These are phyloP conservation scores for Silene conica DNA, from an alignment of 148 eudicot species.

Conservation along the genomic window DNA sequence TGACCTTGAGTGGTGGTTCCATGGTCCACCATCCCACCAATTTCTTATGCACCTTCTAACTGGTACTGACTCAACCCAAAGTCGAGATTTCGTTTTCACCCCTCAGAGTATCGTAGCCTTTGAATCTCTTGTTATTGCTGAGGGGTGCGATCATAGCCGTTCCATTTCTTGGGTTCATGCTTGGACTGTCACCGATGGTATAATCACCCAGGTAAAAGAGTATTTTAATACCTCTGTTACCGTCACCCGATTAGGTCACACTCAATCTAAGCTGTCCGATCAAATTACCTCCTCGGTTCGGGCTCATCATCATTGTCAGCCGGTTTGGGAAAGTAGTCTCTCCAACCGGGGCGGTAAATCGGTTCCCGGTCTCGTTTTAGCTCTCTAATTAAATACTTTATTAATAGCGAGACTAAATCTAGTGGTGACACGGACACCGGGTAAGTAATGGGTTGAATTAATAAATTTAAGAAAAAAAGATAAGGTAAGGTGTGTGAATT, in stretches of 20 bases:
- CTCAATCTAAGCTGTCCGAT: slow-evolving; percentile 17
- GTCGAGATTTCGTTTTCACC: slow-evolving; percentile 26
- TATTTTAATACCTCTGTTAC: slow-evolving; percentile 75
- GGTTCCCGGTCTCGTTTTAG: slow-evolving; percentile 71
- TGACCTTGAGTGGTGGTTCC: slow-evolving; percentile 81
- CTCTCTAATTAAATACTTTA: slow-evolving; percentile 23
- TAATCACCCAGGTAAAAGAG: slow-evolving; percentile 65
- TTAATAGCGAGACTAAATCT: neutral
- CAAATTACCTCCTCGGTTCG: neutral
- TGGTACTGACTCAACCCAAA: slow-evolving; percentile 20
- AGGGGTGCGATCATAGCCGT: slow-evolving; percentile 50
- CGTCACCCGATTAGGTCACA: slow-evolving; percentile 45
- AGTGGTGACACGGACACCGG: too few relatives aligned
- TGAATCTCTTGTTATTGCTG: slow-evolving; percentile 49
- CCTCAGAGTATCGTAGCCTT: slow-evolving; percentile 47
- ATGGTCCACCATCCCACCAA: slow-evolving; percentile 74
- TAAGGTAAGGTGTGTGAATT: too few relatives aligned
- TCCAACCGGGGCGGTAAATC: slow-evolving; percentile 55
- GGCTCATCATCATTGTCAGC: slow-evolving; percentile 20
- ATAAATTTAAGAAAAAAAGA: too few relatives aligned
- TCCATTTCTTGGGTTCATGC: slow-evolving; percentile 69
- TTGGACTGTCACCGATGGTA: slow-evolving; percentile 70
- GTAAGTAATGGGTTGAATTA: neutral
- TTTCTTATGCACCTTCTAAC: slow-evolving; percentile 68
- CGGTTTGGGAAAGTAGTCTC: slow-evolving; percentile 60